Base-by-base conservation (phyloP, 257 asterid genomes). In the Solanum pinnatisectum region DNA sequence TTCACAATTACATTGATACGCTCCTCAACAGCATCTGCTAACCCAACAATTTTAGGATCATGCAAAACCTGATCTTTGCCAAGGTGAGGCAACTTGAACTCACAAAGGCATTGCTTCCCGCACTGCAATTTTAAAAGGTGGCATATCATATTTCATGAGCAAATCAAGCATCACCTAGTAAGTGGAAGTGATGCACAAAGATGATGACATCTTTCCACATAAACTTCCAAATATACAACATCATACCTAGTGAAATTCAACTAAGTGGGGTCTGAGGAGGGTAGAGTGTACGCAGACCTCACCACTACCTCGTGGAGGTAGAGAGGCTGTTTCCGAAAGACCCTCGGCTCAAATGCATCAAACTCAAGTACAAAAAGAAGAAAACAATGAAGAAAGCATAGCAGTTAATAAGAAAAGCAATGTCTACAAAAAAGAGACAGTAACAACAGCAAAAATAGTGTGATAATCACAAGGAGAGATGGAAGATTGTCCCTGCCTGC, bases 11-110 rank as follows among this genome's bases (percentile, higher is more conserved):
- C 86, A 88, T 92, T 97, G 89, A 96, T 77, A 44, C 94, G 94
- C 79, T 98, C 98, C 92, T 94, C 95, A n/a, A 96, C 98, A 77
- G 98, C 95, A 92, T 96, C 98, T 85, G 94, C 87, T 93, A 97
- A 92, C 86, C 95, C 96, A 83, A 94, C 92, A 89, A 94, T 90
- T 90, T 90, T 93, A 87, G 90, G 84, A 90, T 93, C 96, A 92
- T 27, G 87, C 52, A 86, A 37, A 88, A 68, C 35, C 74, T 90
- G 94, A 70, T 89, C 91, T 84, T 89, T 88, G 63, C 90, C 86
- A 87, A 82, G 86, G 79, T 93, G 79, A 59, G 99, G 97, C 94
- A 96, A 83, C 86, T 89, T 88, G 89, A 93, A 96, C 89, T 93
- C 92, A 94, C 99, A 95, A 90, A 97, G 92, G 90, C 98, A 95